These are phyloP conservation scores for Vitis cinerea DNA, from an alignment of 164 flowering plant genomes.

Conservation along the genomic window DNA sequence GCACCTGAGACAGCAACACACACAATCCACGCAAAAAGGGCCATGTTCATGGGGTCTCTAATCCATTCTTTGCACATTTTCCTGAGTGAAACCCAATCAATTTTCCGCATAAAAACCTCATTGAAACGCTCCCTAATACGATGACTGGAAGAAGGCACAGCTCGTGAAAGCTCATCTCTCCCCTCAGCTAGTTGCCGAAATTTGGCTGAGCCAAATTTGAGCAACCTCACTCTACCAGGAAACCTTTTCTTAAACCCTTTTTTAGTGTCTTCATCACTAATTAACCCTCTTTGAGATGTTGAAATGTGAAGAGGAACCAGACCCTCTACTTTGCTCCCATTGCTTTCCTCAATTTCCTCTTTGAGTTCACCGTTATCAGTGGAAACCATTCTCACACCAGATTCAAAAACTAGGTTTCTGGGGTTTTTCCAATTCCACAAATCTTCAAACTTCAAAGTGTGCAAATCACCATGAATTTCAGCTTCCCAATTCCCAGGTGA, in stretches of 20 bases:
- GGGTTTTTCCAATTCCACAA: no score
- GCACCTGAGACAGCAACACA: conserved; percentile 84
- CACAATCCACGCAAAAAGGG: conserved; percentile 68
- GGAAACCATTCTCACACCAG: conserved; percentile 24
- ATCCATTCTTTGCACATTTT: conserved; percentile 69
- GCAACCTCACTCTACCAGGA: conserved; percentile 25
- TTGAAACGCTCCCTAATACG: conserved; percentile 39
- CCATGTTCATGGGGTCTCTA: conserved; percentile 74
- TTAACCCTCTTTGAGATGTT: conserved; percentile 17
- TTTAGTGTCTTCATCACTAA: no score
- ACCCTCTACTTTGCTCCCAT: conserved; percentile 12
- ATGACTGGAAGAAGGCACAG: conserved; percentile 47
- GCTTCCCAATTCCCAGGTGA: no score
- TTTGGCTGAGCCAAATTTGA: conserved; percentile 44
- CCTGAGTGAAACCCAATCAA: conserved; percentile 54
- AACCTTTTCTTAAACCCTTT: neutral
- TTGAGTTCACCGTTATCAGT: conserved; percentile 18
- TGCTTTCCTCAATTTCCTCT: conserved; percentile 26
- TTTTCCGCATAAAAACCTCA: conserved; percentile 40
- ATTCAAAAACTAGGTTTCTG: neutral
- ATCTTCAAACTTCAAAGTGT: no score
- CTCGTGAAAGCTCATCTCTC: conserved; percentile 62
- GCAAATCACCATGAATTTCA: no score
- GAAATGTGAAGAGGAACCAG: conserved; percentile 27
- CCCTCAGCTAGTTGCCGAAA: conserved; percentile 52